Conservation (phyloP, 805 yeast species). For the Cyberlindnera galapagoensis region DNA sequence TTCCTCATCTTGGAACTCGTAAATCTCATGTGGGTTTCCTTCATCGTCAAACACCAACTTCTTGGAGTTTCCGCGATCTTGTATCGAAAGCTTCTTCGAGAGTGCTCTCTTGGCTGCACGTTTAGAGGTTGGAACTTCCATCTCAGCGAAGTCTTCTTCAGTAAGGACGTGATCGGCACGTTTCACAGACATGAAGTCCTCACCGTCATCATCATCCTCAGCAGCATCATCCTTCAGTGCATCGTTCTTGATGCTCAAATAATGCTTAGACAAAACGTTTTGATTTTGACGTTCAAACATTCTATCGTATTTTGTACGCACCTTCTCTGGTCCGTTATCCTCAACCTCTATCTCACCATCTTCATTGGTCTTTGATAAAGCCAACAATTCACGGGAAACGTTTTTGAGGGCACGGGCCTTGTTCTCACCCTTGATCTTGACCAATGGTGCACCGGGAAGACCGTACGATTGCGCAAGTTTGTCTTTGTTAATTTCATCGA, state of each 20-base stretch:
- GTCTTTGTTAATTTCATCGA: conserved; percentile 72
- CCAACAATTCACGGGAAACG: conserved; percentile 62
- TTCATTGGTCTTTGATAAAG: conserved; percentile 49
- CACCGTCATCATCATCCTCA: conserved; percentile 40
- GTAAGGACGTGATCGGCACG: conserved; percentile 66
- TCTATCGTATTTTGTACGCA: conserved; percentile 84
- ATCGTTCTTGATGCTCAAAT: conserved; percentile 60
- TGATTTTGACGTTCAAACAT: conserved; percentile 96
- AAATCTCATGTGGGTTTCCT: conserved; percentile 85
- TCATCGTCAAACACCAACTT: conserved; percentile 90
- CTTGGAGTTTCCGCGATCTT: conserved; percentile 60
- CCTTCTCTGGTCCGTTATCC: conserved; percentile 34
- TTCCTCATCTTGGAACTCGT: conserved; percentile 86
- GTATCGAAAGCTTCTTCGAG: conserved; percentile 69
- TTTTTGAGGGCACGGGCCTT: conserved; percentile 71
- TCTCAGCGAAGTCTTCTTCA: conserved; percentile 59
- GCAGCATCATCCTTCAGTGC: conserved; percentile 15
- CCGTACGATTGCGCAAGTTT: conserved; percentile 85
- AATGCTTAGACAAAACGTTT: conserved; percentile 85
- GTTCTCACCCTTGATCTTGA: conserved; percentile 55
- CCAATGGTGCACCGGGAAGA: conserved; percentile 92
- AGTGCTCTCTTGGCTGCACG: conserved; percentile 81
- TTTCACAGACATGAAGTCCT: conserved; percentile 76
- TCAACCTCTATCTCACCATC: conserved; percentile 51
- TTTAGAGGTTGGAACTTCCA: conserved; percentile 65